Percentiles rank a stretch among this genome's conserved stretches.
Conservation (phyloP, 2,329 filamentous ascomycete genomes). For the Xylariaceae sp. region DNA sequence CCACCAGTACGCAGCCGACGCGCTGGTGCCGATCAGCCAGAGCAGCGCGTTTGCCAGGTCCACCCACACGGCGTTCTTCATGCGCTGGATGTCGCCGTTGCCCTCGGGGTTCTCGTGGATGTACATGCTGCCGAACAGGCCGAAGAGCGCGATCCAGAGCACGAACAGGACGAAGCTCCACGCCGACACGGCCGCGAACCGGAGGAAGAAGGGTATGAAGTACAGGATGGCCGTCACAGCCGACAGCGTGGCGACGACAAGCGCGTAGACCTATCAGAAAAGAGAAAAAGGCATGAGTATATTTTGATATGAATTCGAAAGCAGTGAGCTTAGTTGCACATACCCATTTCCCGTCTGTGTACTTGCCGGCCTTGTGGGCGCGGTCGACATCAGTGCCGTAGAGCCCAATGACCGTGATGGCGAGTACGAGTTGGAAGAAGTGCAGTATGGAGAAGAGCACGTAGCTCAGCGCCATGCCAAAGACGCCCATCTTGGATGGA, state of each 20-base stretch:
- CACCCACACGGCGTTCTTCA: conserved; percentile 85
- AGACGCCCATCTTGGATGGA: conserved; percentile 38
- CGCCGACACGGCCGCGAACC: conserved; percentile 49
- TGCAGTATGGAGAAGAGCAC: conserved; percentile 59
- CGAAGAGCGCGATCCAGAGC: conserved; percentile 77
- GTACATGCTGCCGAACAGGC: conserved; percentile 76
- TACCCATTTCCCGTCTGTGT: conserved; percentile 66
- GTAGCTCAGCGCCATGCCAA: conserved; percentile 42
- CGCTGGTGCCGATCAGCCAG: conserved; percentile 63
- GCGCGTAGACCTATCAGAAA: conserved; percentile 58
- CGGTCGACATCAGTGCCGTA: conserved; percentile 65
- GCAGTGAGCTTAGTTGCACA: conserved; percentile 20
- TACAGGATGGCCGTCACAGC: conserved; percentile 61
- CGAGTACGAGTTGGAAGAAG: conserved; percentile 70
- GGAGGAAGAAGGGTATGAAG: conserved; percentile 55
- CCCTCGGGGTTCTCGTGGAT: conserved; percentile 63
- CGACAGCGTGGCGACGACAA: conserved; percentile 61
- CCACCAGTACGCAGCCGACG: conserved; percentile 54
- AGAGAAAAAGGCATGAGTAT: background rate
- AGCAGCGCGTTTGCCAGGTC: conserved; percentile 69
- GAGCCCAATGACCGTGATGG: conserved; percentile 69
- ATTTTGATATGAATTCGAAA: conserved; percentile 2
- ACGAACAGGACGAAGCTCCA: conserved; percentile 71
- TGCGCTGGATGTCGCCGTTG: conserved; percentile 59
- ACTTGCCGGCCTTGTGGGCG: conserved; percentile 43